Evolutionary conservation across 805 yeast species (phyloP).

Genomic region (Starmerella scarabaei): DNA sequence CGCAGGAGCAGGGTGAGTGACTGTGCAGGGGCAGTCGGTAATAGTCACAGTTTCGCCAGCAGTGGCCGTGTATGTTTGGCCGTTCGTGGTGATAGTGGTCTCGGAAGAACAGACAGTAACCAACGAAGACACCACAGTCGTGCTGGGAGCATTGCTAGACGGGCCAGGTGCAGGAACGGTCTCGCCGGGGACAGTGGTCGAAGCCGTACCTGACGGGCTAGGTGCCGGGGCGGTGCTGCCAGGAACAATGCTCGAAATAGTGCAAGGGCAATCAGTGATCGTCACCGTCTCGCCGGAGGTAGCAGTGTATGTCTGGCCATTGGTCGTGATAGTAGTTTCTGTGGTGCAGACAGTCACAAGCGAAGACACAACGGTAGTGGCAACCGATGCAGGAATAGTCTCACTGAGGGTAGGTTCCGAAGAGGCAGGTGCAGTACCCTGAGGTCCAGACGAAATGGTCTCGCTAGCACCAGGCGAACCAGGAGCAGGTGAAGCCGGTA

Average conservation of each 20-base stretch:
- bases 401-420: too few relatives aligned
- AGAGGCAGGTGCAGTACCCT: too few relatives aligned
- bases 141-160: too few relatives aligned
- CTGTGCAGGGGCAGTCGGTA: conserved; percentile 13
- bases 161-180: too few relatives aligned
- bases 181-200: too few relatives aligned
- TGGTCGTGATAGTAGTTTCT: conserved; percentile 6
- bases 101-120: background rate
- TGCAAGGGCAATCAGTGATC: conserved; percentile 12
- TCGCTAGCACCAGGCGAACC: background rate
- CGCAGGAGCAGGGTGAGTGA: background rate
- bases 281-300: conserved; percentile 7
- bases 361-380: too few relatives aligned
- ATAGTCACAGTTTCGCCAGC: conserved; percentile 7
- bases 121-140: too few relatives aligned
- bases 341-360: background rate
- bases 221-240: background rate
- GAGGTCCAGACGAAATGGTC: too few relatives aligned
- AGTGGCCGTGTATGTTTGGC: conserved; percentile 4
- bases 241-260: conserved; percentile 1
- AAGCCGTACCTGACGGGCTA: background rate
- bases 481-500: background rate
- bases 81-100: conserved; percentile 9
- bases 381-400: too few relatives aligned
- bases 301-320: conserved; percentile 5